phyloP scores from a whole-genome alignment of 1,139 yeast species.

The Williopsis jadinii region DNA sequence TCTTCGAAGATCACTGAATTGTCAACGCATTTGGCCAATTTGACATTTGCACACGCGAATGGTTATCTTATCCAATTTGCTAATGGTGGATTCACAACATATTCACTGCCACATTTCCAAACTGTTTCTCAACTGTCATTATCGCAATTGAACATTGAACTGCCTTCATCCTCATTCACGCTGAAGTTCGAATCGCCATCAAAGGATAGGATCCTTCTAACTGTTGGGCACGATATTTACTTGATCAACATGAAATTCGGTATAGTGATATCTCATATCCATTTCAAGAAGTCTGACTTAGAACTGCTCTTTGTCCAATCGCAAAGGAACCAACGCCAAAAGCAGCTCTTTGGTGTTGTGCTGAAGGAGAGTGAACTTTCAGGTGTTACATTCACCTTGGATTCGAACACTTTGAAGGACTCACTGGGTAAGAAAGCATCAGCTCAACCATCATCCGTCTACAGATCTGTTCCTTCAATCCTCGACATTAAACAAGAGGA shows the following conservation, averaged over 20 bases:
- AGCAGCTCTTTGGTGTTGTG: slow-evolving; percentile 13
- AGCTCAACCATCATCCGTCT: slow-evolving; percentile 12
- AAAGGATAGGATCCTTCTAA: slow-evolving; percentile 31
- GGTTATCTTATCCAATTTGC: slow-evolving; percentile 18
- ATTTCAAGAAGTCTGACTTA: slow-evolving; percentile 10
- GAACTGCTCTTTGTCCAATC: slow-evolving; percentile 9
- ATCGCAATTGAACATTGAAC: slow-evolving; percentile 15
- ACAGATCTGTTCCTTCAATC: slow-evolving; percentile 20
- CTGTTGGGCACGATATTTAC: slow-evolving; percentile 26
- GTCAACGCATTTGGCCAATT: slow-evolving; percentile 1
- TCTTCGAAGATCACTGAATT: slow-evolving; percentile 20
- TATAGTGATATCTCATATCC: slow-evolving; percentile 28
- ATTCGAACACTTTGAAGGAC: slow-evolving; percentile 64
- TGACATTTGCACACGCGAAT: slow-evolving; percentile 13
- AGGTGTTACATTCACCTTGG: slow-evolving; percentile 48
- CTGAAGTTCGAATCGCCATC: slow-evolving; percentile 25
- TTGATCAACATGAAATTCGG: slow-evolving; percentile 37
- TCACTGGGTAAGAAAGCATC: slow-evolving; percentile 61
- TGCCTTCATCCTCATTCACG: background rate
- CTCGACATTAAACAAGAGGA: slow-evolving; percentile 16
- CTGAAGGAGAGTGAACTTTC: slow-evolving; percentile 17
- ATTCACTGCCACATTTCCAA: slow-evolving; percentile 26
- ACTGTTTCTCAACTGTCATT: slow-evolving; percentile 19
- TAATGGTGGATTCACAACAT: slow-evolving; percentile 8
- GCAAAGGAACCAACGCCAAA: slow-evolving; percentile 1